phyloP scores from a whole-genome alignment of 2,329 filamentous ascomycete genomes.

The Chrysosporium queenslandicum region DNA sequence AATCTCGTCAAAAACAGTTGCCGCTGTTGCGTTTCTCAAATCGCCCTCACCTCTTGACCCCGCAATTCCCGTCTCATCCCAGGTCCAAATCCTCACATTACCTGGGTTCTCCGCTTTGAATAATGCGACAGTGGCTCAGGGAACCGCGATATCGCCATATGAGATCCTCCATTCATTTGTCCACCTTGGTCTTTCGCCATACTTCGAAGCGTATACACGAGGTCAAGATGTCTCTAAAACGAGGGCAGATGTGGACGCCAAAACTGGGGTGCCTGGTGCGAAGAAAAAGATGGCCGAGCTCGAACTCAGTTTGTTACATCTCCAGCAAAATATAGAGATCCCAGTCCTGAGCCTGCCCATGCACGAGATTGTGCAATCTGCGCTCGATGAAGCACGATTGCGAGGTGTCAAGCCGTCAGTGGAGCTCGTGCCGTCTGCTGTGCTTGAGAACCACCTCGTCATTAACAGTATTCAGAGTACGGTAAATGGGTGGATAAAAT shows the following conservation, averaged over 20 bases:
- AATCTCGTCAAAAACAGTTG: slow-evolving; percentile 61
- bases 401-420: slow-evolving; percentile 60
- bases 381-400: slow-evolving; percentile 65
- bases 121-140: slow-evolving; percentile 58
- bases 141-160: slow-evolving; percentile 67
- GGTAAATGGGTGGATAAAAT: slow-evolving; percentile 97
- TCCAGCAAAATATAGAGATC: slow-evolving; percentile 97
- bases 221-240: slow-evolving; percentile 61
- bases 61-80: slow-evolving; percentile 66
- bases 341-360: slow-evolving; percentile 80
- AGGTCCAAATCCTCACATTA: slow-evolving; percentile 87
- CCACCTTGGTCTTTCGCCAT: slow-evolving; percentile 82
- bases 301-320: slow-evolving; percentile 76
- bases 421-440: slow-evolving; percentile 62
- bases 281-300: slow-evolving; percentile 95
- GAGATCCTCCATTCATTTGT: slow-evolving; percentile 87
- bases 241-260: slow-evolving; percentile 75
- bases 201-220: slow-evolving; percentile 94
- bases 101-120: slow-evolving; percentile 67
- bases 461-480: slow-evolving; percentile 88
- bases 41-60: slow-evolving; percentile 79
- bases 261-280: slow-evolving; percentile 91
- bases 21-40: slow-evolving; percentile 82
- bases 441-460: slow-evolving; percentile 83
- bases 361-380: slow-evolving; percentile 77